Evolutionary conservation across 2,329 filamentous ascomycete genomes (phyloP).

Genomic region (Reticulascus tulasneorum): DNA sequence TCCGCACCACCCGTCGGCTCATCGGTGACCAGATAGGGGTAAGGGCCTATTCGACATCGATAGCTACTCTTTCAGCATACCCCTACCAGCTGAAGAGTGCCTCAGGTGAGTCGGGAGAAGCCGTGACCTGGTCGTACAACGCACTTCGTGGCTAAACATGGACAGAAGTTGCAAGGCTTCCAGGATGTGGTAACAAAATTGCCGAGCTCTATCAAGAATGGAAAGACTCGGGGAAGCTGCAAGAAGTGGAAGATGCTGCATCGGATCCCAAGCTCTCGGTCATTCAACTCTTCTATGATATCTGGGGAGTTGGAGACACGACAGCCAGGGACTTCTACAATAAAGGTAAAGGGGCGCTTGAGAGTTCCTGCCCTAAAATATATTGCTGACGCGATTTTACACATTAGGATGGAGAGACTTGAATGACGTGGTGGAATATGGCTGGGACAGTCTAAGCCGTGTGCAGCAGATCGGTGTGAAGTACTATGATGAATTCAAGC

Average conservation of each 20-base stretch:
- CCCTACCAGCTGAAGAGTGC: constrained; percentile 46
- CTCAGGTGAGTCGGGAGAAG: constrained; percentile 33
- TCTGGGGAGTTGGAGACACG: constrained; percentile 86
- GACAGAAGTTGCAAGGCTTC: constrained; percentile 54
- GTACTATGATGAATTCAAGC: constrained; percentile 80
- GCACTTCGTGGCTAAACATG: constrained; percentile 1
- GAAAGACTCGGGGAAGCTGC: constrained; percentile 53
- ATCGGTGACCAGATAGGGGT: constrained; percentile 74
- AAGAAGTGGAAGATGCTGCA: constrained; percentile 61
- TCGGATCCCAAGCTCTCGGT: constrained; percentile 60
- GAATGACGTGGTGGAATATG: constrained; percentile 80
- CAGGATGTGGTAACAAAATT: constrained; percentile 79
- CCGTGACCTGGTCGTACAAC: constrained; percentile 7
- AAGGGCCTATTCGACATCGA: constrained; percentile 81
- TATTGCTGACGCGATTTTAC: not conserved
- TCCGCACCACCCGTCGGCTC: constrained; percentile 67
- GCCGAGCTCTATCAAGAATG: constrained; percentile 75
- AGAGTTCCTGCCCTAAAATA: too few species aligned
- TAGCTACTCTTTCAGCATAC: constrained; percentile 80
- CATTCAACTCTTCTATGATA: constrained; percentile 70
- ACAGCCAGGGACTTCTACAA: constrained; percentile 80
- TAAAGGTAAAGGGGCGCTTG: constrained; percentile 35
- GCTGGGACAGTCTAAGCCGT: constrained; percentile 70
- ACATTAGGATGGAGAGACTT: constrained; percentile 69
- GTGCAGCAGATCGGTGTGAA: constrained; percentile 94